These are phyloP conservation scores for Capsicum pubescens DNA, from an alignment of 257 asterid species.

Conservation along the genomic window DNA sequence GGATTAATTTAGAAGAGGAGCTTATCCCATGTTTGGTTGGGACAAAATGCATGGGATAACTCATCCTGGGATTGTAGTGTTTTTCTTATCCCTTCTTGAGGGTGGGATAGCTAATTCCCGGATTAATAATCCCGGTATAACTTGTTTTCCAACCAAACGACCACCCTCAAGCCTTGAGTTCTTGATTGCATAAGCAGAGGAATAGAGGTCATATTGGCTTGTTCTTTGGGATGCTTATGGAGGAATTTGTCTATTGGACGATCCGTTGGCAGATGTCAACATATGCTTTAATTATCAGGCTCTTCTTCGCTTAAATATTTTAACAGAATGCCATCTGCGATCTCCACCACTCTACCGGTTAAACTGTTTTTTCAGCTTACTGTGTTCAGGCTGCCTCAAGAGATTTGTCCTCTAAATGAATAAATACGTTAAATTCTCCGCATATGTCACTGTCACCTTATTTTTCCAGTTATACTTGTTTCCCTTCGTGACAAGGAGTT, in stretches of 20 bases:
- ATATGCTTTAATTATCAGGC: not conserved
- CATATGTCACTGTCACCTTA: not conserved
- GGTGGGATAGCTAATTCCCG: too few relatives aligned
- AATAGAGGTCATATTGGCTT: not conserved
- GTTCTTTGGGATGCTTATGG: not conserved
- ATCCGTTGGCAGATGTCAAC: not conserved
- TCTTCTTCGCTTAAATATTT: not conserved
- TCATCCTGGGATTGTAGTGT: too few relatives aligned
- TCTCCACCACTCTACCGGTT: not conserved
- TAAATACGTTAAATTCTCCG: not conserved
- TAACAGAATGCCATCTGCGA: not conserved
- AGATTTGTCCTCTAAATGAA: constrained; percentile 11
- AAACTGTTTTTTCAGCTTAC: not conserved
- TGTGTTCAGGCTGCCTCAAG: not conserved
- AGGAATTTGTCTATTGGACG: not conserved
- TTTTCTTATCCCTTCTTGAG: too few relatives aligned
- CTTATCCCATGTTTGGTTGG: too few relatives aligned
- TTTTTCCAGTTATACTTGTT: not conserved
- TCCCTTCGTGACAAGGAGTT: constrained; percentile 11
- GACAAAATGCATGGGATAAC: too few relatives aligned
- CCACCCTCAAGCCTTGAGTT: not conserved
- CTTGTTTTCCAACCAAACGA: too few relatives aligned
- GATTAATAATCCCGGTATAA: too few relatives aligned
- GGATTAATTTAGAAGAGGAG: too few relatives aligned
- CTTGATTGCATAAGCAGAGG: not conserved